Evolutionary conservation across 371 early-diverging fungal species (phyloP), one percentile per base, ranked within the genome.

Genomic region (Enteropsectra breve): DNA sequence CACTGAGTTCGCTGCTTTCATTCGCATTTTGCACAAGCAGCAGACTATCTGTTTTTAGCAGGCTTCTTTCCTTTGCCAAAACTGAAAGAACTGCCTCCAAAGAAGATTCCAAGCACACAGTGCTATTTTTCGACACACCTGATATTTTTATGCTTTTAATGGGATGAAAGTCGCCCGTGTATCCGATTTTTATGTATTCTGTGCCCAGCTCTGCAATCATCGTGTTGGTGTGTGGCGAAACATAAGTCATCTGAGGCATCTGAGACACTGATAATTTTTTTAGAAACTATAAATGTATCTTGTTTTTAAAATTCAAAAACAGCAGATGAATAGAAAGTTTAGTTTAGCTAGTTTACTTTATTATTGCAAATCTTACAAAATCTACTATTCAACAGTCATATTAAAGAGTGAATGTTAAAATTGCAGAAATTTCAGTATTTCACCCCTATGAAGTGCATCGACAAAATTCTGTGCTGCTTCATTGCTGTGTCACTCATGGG

Each of bases 171-270:
- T 33, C 57, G 18, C 57, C 57, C 15, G 46, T 6, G 6, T 29
- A 56, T 33, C 57, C 57, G 6, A 56, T 49, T 49, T 33, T 56
- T 21, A 21, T 56, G 36, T 40, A 40, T 11, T 56, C 34, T 21
- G 34, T 6, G 36, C 36, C 57, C 11, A 56, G 6, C n/a, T 56
- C 57, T 33, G 36, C 11, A 21, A 56, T 56, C 26, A 56, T 5
- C 15, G 57, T 56, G 36, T 56, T 32, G 15, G 36, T 56, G 26
- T 56, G 57, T 49, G 57, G 57, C 15, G 26, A 18, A 18, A 56
- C 26, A 8, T 33, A 15, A 6, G 34, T n/a, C 57, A 56, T 56
- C 24, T 11, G 52, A 24, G 52, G 15, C 11, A n/a, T n/a, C n/a
- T n/a, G n/a, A n/a, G n/a, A n/a, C n/a, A n/a, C n/a, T n/a, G n/a